Evolutionary conservation across 352 stramenopile genomes (phyloP).

Genomic region (Phytopythium helicoides): DNA sequence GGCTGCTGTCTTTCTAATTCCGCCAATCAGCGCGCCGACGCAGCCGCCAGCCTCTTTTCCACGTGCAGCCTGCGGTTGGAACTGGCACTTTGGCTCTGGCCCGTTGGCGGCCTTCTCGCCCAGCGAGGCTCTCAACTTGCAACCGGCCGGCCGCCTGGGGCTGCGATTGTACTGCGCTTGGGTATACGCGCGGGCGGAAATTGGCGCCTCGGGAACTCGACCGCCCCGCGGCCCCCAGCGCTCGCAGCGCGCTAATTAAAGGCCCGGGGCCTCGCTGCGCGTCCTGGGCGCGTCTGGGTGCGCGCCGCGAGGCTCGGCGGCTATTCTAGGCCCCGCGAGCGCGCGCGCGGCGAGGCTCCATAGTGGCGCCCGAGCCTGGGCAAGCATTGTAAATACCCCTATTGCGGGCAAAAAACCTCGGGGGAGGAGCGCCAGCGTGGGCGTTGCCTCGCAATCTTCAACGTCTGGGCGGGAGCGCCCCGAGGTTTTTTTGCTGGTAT

Average conservation of each 20-base stretch:
- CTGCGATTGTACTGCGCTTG: slow-evolving; percentile 36
- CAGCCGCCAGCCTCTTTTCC: slow-evolving; percentile 2
- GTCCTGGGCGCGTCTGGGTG: no score
- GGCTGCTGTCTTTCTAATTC: slow-evolving; percentile 13
- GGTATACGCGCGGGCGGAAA: no score
- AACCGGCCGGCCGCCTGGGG: no score
- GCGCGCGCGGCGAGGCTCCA: no score
- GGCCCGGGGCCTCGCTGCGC: no score
- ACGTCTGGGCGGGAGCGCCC: neutral
- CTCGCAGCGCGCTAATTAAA: no score
- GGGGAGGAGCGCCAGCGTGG: neutral
- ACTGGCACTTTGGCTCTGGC: slow-evolving; percentile 27
- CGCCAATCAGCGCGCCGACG: slow-evolving; percentile 25
- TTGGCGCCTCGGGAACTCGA: no score
- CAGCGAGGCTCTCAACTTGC: slow-evolving; percentile 8
- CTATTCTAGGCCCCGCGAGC: no score
- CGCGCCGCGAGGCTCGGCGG: no score
- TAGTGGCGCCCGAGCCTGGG: no score
- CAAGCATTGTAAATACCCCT: slow-evolving; percentile 11
- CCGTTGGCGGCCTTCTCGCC: slow-evolving; percentile 5
- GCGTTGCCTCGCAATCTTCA: slow-evolving; percentile 9
- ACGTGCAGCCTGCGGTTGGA: slow-evolving; percentile 22
- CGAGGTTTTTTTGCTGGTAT: slow-evolving; percentile 9
- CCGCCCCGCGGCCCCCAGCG: no score
- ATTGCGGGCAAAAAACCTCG: slow-evolving; percentile 8